Evolutionary conservation across 2,329 filamentous ascomycete species (phyloP).

Genomic region (Blumeriella jaapii): DNA sequence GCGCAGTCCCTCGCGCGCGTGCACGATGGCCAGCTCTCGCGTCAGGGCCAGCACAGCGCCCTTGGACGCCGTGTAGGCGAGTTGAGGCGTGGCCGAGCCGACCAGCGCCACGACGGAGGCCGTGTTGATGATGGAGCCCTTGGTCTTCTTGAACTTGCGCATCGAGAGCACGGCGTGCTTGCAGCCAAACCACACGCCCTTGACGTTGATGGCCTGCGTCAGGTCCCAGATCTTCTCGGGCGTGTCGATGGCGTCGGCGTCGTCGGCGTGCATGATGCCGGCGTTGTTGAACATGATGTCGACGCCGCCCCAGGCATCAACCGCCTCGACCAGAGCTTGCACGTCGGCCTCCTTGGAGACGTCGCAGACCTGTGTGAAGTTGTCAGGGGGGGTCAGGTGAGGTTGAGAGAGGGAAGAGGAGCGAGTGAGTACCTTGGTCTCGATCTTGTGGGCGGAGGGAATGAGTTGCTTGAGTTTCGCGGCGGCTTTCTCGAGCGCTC

Average conservation of each 20-base stretch:
- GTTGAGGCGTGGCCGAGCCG: conserved; percentile 58
- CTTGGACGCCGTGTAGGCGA: conserved; percentile 68
- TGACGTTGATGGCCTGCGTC: conserved; percentile 66
- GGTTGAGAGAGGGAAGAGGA: background rate
- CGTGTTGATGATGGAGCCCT: conserved; percentile 62
- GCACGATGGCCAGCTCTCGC: conserved; percentile 61
- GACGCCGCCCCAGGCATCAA: conserved; percentile 59
- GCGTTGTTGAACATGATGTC: conserved; percentile 75
- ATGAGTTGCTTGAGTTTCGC: conserved; percentile 48
- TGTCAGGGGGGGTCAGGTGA: conserved; percentile 6
- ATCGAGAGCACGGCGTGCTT: conserved; percentile 62
- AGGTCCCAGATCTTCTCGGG: conserved; percentile 67
- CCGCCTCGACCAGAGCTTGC: conserved; percentile 44
- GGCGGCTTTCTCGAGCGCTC: conserved; percentile 50
- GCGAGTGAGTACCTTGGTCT: conserved; percentile 29
- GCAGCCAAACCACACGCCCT: conserved; percentile 67
- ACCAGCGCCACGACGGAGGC: conserved; percentile 64
- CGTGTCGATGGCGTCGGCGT: conserved; percentile 53
- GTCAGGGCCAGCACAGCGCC: conserved; percentile 66
- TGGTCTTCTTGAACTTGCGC: conserved; percentile 54
- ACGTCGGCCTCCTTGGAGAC: conserved; percentile 60
- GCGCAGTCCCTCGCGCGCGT: conserved; percentile 61
- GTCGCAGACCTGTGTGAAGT: conserved; percentile 39
- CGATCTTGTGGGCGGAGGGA: conserved; percentile 38
- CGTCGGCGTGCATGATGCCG: conserved; percentile 64